Base-by-base conservation (phyloP, 2,329 filamentous ascomycete genomes). In the Talaromyces verruculosus region DNA sequence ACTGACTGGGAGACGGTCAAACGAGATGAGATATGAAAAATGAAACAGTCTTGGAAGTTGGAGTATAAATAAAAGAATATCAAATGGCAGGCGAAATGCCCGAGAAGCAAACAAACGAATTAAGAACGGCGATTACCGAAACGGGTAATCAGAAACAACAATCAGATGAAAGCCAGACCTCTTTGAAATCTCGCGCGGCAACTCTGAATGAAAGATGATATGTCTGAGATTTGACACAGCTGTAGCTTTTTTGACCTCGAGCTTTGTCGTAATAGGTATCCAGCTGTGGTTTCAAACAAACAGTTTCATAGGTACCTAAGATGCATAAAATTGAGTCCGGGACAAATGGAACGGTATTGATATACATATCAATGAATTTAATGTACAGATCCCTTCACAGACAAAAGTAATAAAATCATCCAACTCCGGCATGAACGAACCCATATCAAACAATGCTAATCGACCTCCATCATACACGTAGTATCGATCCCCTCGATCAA, bases 401-500 rank as follows among this genome's bases (percentile, higher is more conserved):
- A 15, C 5, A 25, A 25, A 19, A 30, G 2, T 37, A 33, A 33
- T 33, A 33, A 41, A 41, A 25, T 15, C 37, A 37, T 37, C 37
- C 37, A 61, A 59, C 57, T 59, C 57, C 57, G n/a, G 35, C 11
- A 15, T 59, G 37, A 47, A 41, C 37, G 15, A 62, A 37, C 7
- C 33, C 41, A 62, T 35, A 62, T 35, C 28, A 30, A 62, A 47
- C 60, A 37, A 62, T 47, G 41, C 60, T 55, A 55, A 55, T 55
- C 51, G 51, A 55, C 35, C 35, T 11, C 35, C 57, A 61, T 28
- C 22, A 57, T 58, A 28, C 37, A 15, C 19, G 25, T 45, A 11
- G 25, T 19, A 45, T 11, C 11, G 10, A 22, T 13, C 33, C 7
- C 35, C 13, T 4, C 55, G 17, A n/a, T n/a, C 28, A 25, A n/a